phyloP scores from a whole-genome alignment of 805 yeast genomes.

The Cyberlindnera americana region DNA sequence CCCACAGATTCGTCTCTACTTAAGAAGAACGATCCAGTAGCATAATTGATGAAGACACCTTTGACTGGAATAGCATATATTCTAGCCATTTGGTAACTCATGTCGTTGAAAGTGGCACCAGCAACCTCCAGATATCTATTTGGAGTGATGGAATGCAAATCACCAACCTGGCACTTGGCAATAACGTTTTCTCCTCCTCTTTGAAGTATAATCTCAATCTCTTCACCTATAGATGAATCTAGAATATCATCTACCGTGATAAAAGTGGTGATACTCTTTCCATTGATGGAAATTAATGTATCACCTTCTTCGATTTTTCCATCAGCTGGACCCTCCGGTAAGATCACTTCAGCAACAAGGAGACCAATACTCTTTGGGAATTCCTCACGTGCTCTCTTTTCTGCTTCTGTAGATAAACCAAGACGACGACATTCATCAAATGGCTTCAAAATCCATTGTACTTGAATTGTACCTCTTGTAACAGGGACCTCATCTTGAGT shows the following conservation, averaged over 20 bases:
- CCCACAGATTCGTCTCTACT: constrained; percentile 60
- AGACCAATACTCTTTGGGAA: constrained; percentile 79
- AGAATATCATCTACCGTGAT: constrained; percentile 79
- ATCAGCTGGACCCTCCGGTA: constrained; percentile 86
- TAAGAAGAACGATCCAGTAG: constrained; percentile 70
- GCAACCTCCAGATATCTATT: constrained; percentile 74
- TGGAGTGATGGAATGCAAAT: constrained; percentile 81
- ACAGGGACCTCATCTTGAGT: constrained; percentile 56
- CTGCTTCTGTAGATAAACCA: constrained; percentile 75
- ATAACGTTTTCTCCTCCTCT: constrained; percentile 65
- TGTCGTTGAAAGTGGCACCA: constrained; percentile 82
- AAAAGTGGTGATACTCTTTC: constrained; percentile 60
- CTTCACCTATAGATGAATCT: constrained; percentile 64
- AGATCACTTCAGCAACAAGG: constrained; percentile 74
- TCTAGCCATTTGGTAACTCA: constrained; percentile 88
- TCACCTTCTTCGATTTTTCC: constrained; percentile 79
- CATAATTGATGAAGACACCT: constrained; percentile 79
- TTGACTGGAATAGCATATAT: constrained; percentile 76
- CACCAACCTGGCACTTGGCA: constrained; percentile 56
- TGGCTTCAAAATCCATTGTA: constrained; percentile 83
- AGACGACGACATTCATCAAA: constrained; percentile 87
- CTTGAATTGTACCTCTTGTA: constrained; percentile 89
- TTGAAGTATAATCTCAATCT: constrained; percentile 55
- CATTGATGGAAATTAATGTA: constrained; percentile 70
- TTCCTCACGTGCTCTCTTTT: constrained; percentile 57